phyloP scores from a whole-genome alignment of 2,329 filamentous ascomycete species.

The Gliomastix tumulicola region DNA sequence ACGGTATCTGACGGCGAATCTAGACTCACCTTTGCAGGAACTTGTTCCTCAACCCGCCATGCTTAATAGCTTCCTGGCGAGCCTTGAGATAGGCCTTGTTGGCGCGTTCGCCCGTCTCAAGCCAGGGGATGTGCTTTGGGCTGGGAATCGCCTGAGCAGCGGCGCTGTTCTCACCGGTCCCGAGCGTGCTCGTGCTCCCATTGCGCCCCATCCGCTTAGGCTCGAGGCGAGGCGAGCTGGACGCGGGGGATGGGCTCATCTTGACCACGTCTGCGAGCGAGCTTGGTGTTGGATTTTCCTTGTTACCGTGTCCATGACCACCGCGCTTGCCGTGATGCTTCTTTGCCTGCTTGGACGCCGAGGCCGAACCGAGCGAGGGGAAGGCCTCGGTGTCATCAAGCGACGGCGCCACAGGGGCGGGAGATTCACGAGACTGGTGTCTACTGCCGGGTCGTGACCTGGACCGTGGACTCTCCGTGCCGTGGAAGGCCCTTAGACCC shows the following conservation, averaged over 20 bases:
- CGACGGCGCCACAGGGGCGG: conserved; percentile 61
- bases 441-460: conserved; percentile 82
- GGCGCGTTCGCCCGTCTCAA: conserved; percentile 84
- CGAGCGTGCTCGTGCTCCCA: conserved; percentile 57
- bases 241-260: conserved; percentile 82
- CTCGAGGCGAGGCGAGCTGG: conserved; percentile 51
- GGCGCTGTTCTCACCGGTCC: conserved; percentile 68
- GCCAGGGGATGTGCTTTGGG: conserved; percentile 91
- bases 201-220: conserved; percentile 54
- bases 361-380: conserved; percentile 74
- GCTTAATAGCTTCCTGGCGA: conserved; percentile 92
- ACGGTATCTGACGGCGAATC: background rate
- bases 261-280: conserved; percentile 92
- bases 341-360: conserved; percentile 64
- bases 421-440: conserved; percentile 48
- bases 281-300: conserved; percentile 61
- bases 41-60: conserved; percentile 92
- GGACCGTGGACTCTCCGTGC: conserved; percentile 57
- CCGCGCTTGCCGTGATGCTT: conserved; percentile 91
- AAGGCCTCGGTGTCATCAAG: conserved; percentile 96
- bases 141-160: conserved; percentile 78
- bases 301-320: conserved; percentile 65
- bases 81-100: conserved; percentile 95
- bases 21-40: conserved; percentile 77
- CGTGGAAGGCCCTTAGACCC: conserved; percentile 58